Evolutionary conservation across 306 rosid genomes (phyloP).

Genomic region (Abrus precatorius): DNA sequence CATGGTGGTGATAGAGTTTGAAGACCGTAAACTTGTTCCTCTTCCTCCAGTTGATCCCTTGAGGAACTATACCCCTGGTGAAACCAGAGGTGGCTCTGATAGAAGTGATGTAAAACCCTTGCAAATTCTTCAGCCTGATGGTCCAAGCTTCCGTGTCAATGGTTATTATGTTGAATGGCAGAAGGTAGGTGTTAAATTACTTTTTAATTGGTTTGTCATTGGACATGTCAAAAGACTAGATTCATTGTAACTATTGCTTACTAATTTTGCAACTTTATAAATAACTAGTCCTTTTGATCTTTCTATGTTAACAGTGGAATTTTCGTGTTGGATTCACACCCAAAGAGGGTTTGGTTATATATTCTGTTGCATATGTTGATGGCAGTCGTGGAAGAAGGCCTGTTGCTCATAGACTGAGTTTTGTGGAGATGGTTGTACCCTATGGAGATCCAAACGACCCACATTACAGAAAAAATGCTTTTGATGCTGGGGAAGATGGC

Average conservation of each 20-base stretch:
- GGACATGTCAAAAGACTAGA: constrained; percentile 26
- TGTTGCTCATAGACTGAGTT: constrained; percentile 88
- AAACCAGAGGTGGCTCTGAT: constrained; percentile 88
- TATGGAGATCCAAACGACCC: constrained; percentile 96
- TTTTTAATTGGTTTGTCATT: background rate
- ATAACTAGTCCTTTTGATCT: constrained; percentile 35
- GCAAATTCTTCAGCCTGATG: constrained; percentile 88
- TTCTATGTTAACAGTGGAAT: constrained; percentile 76
- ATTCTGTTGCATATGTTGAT: constrained; percentile 91
- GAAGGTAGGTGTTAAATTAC: constrained; percentile 67
- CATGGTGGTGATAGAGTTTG: constrained; percentile 88
- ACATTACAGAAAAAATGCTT: constrained; percentile 94
- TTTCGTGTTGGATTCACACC: constrained; percentile 93
- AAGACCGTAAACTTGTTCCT: constrained; percentile 90
- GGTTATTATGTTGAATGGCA: constrained; percentile 92
- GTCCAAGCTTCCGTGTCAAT: constrained; percentile 92
- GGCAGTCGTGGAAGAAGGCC: constrained; percentile 92
- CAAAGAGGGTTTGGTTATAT: constrained; percentile 87
- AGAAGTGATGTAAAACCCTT: constrained; percentile 92
- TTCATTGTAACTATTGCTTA: constrained; percentile 5
- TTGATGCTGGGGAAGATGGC: constrained; percentile 97
- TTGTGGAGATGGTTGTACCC: constrained; percentile 97
- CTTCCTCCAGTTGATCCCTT: constrained; percentile 96
- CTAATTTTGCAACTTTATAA: constrained; percentile 23
- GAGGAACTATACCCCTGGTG: constrained; percentile 91